Evolutionary conservation across 2,329 filamentous ascomycete genomes (phyloP).

Genomic region (Neonectria ditissima): DNA sequence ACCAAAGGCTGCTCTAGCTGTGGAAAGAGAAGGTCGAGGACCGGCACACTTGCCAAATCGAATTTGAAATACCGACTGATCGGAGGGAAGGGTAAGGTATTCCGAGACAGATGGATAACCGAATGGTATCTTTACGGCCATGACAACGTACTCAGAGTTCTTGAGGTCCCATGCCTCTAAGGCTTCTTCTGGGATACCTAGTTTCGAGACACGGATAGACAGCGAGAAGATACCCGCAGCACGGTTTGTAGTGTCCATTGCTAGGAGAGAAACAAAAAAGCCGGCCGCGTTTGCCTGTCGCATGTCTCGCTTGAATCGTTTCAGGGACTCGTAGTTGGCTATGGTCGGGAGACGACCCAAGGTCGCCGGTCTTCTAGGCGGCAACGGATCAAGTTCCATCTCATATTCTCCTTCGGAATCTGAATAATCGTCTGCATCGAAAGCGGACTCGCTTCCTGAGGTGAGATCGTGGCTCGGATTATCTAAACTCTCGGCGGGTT

Average conservation of each 20-base stretch:
- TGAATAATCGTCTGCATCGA: constrained; percentile 26
- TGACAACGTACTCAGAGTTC: constrained; percentile 75
- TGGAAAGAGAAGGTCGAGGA: constrained; percentile 75
- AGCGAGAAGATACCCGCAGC: constrained; percentile 67
- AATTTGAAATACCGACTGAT: constrained; percentile 60
- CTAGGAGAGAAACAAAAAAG: constrained; percentile 75
- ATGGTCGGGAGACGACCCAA: not conserved
- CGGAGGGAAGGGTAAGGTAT: constrained; percentile 57
- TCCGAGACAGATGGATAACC: constrained; percentile 71
- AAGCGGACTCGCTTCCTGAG: constrained; percentile 19
- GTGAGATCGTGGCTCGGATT: not conserved
- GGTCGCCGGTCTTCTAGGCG: constrained; percentile 5
- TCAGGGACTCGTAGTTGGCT: constrained; percentile 6
- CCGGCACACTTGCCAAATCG: constrained; percentile 76
- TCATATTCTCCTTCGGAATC: constrained; percentile 30
- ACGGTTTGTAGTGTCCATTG: constrained; percentile 57
- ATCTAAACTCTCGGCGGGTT: not conserved
- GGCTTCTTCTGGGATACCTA: constrained; percentile 79
- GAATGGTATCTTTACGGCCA: constrained; percentile 74
- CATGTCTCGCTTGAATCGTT: constrained; percentile 53
- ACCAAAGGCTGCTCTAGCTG: constrained; percentile 56
- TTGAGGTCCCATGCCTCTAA: constrained; percentile 82
- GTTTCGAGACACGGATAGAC: constrained; percentile 75
- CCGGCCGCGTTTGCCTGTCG: constrained; percentile 71
- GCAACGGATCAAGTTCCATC: constrained; percentile 34